A percentile compares a stretch with the other conserved stretches of the same genome.
phyloP scores from a whole-genome alignment of 129 eudicot species.

The Deinandra increscens region DNA sequence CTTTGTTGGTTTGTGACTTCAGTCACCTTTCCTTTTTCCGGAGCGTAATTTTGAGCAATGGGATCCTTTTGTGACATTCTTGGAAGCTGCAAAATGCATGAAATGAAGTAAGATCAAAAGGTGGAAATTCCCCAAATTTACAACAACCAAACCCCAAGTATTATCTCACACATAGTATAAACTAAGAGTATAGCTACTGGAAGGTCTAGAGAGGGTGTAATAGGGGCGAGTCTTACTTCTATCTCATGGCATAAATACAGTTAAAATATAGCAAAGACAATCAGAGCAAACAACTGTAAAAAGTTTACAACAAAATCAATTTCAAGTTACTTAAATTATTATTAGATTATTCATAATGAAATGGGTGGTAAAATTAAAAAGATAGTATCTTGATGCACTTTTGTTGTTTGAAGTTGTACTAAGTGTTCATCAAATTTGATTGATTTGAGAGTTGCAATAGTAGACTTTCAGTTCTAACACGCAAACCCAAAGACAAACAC shows the following conservation, averaged over 20 bases:
- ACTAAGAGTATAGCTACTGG: no score
- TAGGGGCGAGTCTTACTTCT: no score
- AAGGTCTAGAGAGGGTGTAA: no score
- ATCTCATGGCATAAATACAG: no score
- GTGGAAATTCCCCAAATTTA: neutral
- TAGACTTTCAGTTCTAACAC: neutral
- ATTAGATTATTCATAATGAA: neutral
- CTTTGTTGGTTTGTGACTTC: no score
- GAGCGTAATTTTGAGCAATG: constrained; percentile 73
- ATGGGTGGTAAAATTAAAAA: neutral
- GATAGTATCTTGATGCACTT: neutral
- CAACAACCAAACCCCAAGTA: no score
- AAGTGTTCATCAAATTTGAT: no score
- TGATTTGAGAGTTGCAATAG: neutral
- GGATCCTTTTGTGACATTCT: constrained; percentile 79
- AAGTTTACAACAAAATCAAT: neutral
- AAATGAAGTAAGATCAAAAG: neutral
- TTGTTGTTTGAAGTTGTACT: neutral
- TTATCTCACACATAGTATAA: no score
- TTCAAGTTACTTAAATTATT: neutral
- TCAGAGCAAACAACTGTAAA: no score
- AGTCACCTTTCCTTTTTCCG: constrained; percentile 80
- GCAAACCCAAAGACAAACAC: neutral
- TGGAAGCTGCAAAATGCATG: constrained; percentile 63
- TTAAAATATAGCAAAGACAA: no score